These are phyloP conservation scores for Vicia faba DNA, from an alignment of 306 rosid genomes.

Conservation along the genomic window DNA sequence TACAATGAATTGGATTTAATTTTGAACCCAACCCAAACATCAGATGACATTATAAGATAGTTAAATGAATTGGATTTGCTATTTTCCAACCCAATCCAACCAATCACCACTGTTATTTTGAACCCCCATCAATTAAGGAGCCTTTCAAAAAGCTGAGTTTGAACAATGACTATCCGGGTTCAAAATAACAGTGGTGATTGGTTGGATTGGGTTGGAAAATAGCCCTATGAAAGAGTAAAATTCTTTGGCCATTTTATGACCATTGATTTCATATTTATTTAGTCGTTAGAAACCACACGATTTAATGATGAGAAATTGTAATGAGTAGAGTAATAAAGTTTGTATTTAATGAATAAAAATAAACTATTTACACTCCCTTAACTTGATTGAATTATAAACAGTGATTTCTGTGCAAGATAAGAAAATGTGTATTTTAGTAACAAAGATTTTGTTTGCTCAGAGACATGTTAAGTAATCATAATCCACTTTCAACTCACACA, in stretches of 20 bases:
- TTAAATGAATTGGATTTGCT: too few species aligned
- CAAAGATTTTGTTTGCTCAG: neutral
- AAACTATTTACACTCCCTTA: neutral
- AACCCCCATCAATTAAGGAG: neutral
- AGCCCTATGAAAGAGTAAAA: neutral
- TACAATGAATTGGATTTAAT: too few species aligned
- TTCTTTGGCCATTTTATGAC: neutral
- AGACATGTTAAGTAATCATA: slow-evolving; percentile 1
- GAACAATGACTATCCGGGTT: neutral
- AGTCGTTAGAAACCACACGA: neutral
- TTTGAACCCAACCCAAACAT: too few species aligned
- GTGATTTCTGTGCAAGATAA: neutral
- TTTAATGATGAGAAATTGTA: neutral
- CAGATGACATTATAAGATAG: too few species aligned
- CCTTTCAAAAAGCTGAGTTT: neutral
- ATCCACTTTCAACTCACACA: slow-evolving; percentile 10
- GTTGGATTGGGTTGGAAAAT: neutral
- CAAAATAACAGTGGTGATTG: neutral
- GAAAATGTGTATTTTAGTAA: neutral
- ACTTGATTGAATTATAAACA: neutral
- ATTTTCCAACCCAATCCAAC: neutral
- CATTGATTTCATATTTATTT: neutral
- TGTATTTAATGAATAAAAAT: neutral
- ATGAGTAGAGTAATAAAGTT: neutral
- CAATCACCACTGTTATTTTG: neutral